Percentiles rank a stretch among this genome's conserved stretches.
Conservation (phyloP, 495 filamentous ascomycete species). For the Antarctomyces pellizariae region DNA sequence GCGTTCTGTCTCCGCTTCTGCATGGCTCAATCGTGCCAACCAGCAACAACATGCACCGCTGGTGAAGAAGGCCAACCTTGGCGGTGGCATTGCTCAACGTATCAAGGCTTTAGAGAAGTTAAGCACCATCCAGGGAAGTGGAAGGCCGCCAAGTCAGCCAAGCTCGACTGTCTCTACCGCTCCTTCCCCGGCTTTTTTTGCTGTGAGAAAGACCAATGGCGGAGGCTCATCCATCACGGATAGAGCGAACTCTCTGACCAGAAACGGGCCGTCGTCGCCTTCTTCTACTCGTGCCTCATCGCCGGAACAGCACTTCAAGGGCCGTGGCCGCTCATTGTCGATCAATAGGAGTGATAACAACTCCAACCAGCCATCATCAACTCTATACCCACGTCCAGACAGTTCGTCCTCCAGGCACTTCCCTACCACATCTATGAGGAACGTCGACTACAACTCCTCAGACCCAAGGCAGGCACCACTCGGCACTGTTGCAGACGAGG, state of each 20-base stretch:
- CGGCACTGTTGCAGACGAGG: too few species aligned
- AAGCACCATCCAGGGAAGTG: constrained; percentile 12
- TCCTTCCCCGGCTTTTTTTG: constrained; percentile 24
- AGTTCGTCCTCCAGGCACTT: not conserved
- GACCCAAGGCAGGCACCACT: too few species aligned
- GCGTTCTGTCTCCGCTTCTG: constrained; percentile 23
- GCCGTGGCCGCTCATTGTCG: constrained; percentile 8
- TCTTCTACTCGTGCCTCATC: constrained; percentile 21
- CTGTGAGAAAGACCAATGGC: constrained; percentile 22
- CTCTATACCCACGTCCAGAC: too few species aligned
- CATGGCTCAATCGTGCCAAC: constrained; percentile 23
- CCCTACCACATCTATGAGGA: not conserved
- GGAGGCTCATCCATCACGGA: constrained; percentile 22
- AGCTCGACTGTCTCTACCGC: constrained; percentile 9
- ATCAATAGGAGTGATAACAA: too few species aligned
- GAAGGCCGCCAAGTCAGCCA: too few species aligned
- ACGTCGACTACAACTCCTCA: constrained; percentile 4
- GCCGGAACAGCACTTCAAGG: constrained; percentile 13
- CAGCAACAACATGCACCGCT: constrained; percentile 22
- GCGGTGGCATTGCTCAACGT: constrained; percentile 68
- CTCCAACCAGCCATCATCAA: too few species aligned
- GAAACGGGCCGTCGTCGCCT: constrained; percentile 15
- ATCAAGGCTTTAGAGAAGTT: constrained; percentile 71
- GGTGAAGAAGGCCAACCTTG: constrained; percentile 59
- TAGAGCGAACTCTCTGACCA: constrained; percentile 16